Evolutionary conservation across 805 yeast species (phyloP), one percentile per base, ranked within the genome.

Genomic region (Yamadazyma laniorum): DNA sequence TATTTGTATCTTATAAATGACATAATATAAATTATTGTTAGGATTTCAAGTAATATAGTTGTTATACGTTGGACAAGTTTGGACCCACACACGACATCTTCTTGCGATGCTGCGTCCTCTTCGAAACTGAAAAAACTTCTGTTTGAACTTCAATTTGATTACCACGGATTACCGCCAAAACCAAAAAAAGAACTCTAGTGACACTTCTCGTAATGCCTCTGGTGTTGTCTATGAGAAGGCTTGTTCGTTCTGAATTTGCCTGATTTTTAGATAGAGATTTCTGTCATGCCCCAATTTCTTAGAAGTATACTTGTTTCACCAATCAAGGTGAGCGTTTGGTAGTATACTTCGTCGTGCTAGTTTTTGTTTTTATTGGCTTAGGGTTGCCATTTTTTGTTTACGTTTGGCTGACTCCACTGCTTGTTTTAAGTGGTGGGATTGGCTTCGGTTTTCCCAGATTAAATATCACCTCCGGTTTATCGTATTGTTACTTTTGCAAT

Each of bases 401-500:
- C 41, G 29, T 22, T 14, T 16, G 36, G 18, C 17, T 17, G 33
- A 12, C 17, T n/a, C 14, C 16, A n/a, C 15, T 14, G 22, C 36
- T 37, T 37, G 41, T 37, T 37, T 32, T 37, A 37, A 37, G 51
- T 39, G 27, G 32, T 27, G 32, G 27, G 12, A 14, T 31, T 26
- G 30, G 37, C 33, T 30, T 37, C 36, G 34, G 30, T 29, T 22
- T 53, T 61, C 71, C 74, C 59, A 67, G 56, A 68, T n/a, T 42
- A 42, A 58, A 63, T 29, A 36, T 35, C 38, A 35, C 29, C 50
- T 68, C 72, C 69, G 74, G 69, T 62, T 67, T 66, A 54, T 68
- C 74, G 74, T 67, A 66, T 63, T 49, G 50, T 59, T 49, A 63
- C 67, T 44, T n/a, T 31, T 37, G 51, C 62, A 48, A 59, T 67